These are phyloP conservation scores for Xylaria sp. DNA, from an alignment of 2,329 filamentous ascomycete genomes.

Conservation along the genomic window DNA sequence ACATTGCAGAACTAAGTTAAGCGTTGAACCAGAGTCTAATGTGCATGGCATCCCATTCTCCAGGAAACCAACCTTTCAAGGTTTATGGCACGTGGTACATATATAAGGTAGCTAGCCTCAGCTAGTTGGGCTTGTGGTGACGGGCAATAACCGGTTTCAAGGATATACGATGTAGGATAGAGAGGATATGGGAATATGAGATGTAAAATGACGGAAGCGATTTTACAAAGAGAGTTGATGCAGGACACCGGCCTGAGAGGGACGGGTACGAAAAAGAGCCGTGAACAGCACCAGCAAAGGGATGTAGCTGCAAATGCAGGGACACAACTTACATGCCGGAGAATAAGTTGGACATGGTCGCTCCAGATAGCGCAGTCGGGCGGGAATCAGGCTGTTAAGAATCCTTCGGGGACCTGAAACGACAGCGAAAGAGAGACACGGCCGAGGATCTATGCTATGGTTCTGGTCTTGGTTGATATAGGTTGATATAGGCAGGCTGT, in stretches of 20 bases:
- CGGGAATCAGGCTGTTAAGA: constrained; percentile 23
- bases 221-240: background rate
- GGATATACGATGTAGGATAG: background rate
- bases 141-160: constrained; percentile 2
- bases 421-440: constrained; percentile 6
- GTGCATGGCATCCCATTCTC: background rate
- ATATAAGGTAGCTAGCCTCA: background rate
- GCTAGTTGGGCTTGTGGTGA: constrained; percentile 6
- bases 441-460: constrained; percentile 20
- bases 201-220: background rate
- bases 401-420: constrained; percentile 10
- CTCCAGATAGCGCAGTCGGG: constrained; percentile 34
- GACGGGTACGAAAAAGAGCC: background rate
- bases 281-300: background rate
- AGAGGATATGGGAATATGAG: no score
- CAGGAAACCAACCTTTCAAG: background rate
- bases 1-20: background rate
- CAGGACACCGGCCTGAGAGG: background rate
- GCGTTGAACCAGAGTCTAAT: background rate
- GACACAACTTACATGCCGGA: constrained; percentile 61
- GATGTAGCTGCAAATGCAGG: constrained; percentile 12
- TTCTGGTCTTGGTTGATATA: background rate
- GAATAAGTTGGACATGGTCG: constrained; percentile 64
- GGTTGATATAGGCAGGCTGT: background rate
- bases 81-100: constrained; percentile 1